Percentiles rank a stretch among this genome's conserved stretches.
Conservation (phyloP, 2,329 filamentous ascomycete genomes). For the Hyphodiscus sp. region DNA sequence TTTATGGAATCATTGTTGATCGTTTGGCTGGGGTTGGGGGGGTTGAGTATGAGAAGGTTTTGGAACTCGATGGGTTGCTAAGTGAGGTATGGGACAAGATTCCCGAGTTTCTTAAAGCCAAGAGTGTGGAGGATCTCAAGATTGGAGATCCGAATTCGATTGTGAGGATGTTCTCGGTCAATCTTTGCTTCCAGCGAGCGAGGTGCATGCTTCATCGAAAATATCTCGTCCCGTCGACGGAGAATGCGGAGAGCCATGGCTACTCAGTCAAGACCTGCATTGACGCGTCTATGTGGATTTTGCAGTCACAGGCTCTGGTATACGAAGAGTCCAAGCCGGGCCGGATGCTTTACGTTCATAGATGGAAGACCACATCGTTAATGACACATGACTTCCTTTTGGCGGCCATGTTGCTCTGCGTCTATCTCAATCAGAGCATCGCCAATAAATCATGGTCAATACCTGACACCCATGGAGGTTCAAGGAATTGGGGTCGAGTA, state of each 20-base stretch:
- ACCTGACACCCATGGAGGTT: constrained; percentile 3
- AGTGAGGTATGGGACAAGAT: constrained; percentile 38
- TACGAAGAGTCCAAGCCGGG: constrained; percentile 8
- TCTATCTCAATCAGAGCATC: constrained; percentile 17
- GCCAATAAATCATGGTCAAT: background rate
- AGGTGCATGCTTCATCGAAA: constrained; percentile 21
- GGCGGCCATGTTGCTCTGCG: constrained; percentile 23
- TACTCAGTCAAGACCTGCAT: constrained; percentile 48
- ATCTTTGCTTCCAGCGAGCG: constrained; percentile 20
- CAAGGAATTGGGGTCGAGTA: constrained; percentile 15
- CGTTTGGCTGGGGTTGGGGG: constrained; percentile 43
- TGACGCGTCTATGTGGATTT: constrained; percentile 41
- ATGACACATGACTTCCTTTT: constrained; percentile 22
- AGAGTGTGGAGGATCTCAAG: constrained; percentile 40
- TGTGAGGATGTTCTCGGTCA: constrained; percentile 41
- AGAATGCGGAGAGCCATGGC: constrained; percentile 36
- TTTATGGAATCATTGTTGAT: constrained; percentile 46
- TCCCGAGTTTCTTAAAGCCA: constrained; percentile 42
- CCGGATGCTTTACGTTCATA: constrained; percentile 7
- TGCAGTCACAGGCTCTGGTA: constrained; percentile 37
- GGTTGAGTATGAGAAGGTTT: constrained; percentile 43
- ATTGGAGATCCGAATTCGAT: constrained; percentile 39
- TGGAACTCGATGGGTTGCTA: constrained; percentile 41
- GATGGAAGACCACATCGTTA: constrained; percentile 19
- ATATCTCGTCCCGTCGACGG: constrained; percentile 35